These are phyloP conservation scores for Metarhizium rileyi DNA, from an alignment of 2,329 filamentous ascomycete genomes.

Conservation along the genomic window DNA sequence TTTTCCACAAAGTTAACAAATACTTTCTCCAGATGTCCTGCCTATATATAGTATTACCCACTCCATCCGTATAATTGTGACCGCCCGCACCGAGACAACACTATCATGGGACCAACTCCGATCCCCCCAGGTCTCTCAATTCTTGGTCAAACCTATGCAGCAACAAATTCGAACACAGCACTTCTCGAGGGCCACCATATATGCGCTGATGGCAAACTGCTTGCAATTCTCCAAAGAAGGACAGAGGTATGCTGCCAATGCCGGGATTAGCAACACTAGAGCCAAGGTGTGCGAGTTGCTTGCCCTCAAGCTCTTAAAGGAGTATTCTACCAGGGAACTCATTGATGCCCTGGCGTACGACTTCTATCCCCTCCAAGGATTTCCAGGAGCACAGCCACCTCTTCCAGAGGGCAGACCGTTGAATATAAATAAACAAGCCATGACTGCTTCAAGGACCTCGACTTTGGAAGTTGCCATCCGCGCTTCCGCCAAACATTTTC, in stretches of 20 bases:
- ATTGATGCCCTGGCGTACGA: constrained; percentile 94
- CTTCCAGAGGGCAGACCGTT: constrained; percentile 23
- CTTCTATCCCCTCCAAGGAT: constrained; percentile 83
- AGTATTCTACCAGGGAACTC: constrained; percentile 79
- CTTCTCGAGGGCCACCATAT: constrained; percentile 78
- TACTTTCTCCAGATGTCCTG: constrained; percentile 54
- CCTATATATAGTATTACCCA: constrained; percentile 89
- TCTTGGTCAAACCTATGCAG: constrained; percentile 90
- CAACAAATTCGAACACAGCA: constrained; percentile 76
- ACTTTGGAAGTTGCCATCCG: constrained; percentile 89
- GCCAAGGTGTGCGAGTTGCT: constrained; percentile 85
- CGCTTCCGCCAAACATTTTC: constrained; percentile 83
- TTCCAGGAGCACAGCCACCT: constrained; percentile 39
- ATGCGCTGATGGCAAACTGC: constrained; percentile 87
- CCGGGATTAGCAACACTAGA: constrained; percentile 73
- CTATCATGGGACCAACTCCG: constrained; percentile 90
- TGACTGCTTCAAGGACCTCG: constrained; percentile 67
- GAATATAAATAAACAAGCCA: constrained; percentile 33
- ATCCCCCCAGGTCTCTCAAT: constrained; percentile 93
- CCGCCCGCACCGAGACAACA: constrained; percentile 80
- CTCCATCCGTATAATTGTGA: constrained; percentile 74
- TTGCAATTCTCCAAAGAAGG: constrained; percentile 87
- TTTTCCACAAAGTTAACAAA: background rate
- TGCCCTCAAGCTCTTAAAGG: constrained; percentile 80
- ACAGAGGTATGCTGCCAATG: constrained; percentile 70